These are phyloP conservation scores for Pseudogymnoascus sp. DNA, from an alignment of 2,329 filamentous ascomycete genomes.

Conservation along the genomic window DNA sequence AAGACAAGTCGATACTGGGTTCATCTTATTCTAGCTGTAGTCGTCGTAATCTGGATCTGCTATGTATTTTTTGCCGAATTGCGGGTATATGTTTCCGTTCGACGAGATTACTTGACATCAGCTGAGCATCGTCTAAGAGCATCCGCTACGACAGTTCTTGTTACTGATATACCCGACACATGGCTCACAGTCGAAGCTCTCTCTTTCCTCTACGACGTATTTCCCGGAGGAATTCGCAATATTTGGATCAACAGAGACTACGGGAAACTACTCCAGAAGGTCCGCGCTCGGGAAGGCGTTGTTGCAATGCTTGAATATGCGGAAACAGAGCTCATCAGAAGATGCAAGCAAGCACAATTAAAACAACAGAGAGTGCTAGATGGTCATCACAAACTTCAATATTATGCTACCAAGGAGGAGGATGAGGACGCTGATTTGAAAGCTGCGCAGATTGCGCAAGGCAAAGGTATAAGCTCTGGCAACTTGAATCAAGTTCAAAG, in stretches of 20 bases:
- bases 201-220: slow-evolving; percentile 76
- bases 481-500: slow-evolving; percentile 46
- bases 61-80: slow-evolving; percentile 82
- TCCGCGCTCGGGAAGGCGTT: slow-evolving; percentile 64
- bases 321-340: slow-evolving; percentile 75
- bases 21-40: slow-evolving; percentile 70
- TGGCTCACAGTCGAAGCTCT: slow-evolving; percentile 84
- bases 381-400: slow-evolving; percentile 27
- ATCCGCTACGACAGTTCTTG: slow-evolving; percentile 90
- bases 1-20: slow-evolving; percentile 71
- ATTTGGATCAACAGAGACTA: slow-evolving; percentile 95
- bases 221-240: slow-evolving; percentile 88
- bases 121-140: slow-evolving; percentile 89
- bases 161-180: slow-evolving; percentile 81
- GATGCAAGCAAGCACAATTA: slow-evolving; percentile 71
- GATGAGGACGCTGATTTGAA: slow-evolving; percentile 32
- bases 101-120: slow-evolving; percentile 89
- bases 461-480: slow-evolving; percentile 43
- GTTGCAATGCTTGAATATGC: slow-evolving; percentile 69
- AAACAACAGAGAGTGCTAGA: slow-evolving; percentile 44
- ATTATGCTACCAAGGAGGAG: slow-evolving; percentile 15
- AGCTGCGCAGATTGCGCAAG: slow-evolving; percentile 43
- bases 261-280: slow-evolving; percentile 74
- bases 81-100: slow-evolving; percentile 80
- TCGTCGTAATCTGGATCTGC: slow-evolving; percentile 72